phyloP scores from a whole-genome alignment of 169 alveolate genomes.

The Theileria orientalis region DNA sequence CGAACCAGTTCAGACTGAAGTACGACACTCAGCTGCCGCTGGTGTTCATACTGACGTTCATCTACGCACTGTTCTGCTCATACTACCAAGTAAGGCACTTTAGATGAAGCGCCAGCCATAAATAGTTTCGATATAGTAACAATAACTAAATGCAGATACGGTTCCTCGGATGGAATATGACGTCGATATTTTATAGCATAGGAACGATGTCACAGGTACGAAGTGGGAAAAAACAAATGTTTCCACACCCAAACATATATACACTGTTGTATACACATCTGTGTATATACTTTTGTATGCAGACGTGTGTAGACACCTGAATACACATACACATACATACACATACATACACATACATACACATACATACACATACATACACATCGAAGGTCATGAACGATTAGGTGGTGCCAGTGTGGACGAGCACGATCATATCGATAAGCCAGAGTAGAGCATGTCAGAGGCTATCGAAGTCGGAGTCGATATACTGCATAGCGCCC shows the following conservation, averaged over 20 bases:
- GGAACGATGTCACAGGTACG: conserved; percentile 82
- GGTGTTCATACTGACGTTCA: conserved; percentile 67
- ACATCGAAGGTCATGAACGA: too few species aligned
- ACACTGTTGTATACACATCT: too few species aligned
- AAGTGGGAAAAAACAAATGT: too few species aligned
- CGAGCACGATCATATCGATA: conserved; percentile 90
- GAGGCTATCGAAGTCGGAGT: conserved; percentile 83
- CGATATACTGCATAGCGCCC: conserved; percentile 92
- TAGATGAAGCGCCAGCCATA: conserved; percentile 1
- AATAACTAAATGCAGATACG: conserved; percentile 36
- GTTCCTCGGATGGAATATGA: conserved; percentile 78
- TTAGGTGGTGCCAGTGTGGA: conserved; percentile 91
- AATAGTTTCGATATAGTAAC: background rate
- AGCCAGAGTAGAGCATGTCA: conserved; percentile 91
- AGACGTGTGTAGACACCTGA: too few species aligned
- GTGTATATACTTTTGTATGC: too few species aligned
- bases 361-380: background rate
- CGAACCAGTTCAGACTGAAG: conserved; percentile 81
- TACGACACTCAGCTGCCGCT: conserved; percentile 79
- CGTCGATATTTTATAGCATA: conserved; percentile 80
- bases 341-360: too few species aligned
- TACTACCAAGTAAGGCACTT: conserved; percentile 66
- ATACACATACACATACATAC: too few species aligned
- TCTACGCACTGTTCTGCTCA: conserved; percentile 70
- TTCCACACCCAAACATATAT: too few species aligned